phyloP scores from a whole-genome alignment of 129 eudicot genomes.

The Flaveria ramosissima region DNA sequence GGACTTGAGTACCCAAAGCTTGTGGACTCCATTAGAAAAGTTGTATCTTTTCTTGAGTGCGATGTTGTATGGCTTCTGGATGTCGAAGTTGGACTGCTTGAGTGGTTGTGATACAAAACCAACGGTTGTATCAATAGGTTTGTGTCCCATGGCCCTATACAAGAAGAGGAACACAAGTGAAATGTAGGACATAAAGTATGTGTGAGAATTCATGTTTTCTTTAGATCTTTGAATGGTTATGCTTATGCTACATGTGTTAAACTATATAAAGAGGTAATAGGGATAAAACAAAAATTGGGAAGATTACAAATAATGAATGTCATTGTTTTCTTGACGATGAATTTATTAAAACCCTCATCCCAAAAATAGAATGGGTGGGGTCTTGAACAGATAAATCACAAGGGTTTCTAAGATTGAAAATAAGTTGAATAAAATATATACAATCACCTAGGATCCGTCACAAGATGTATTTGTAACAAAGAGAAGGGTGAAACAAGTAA shows the following conservation, averaged over 20 bases:
- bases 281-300: not conserved
- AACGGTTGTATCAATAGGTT: constrained; percentile 31
- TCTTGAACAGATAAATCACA: not conserved
- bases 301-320: constrained; percentile 4
- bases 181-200: not conserved
- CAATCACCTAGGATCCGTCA: not conserved
- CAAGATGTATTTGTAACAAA: no score
- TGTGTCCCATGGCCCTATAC: constrained; percentile 8
- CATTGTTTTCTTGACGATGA: not conserved
- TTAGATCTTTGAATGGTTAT: not conserved
- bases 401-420: not conserved
- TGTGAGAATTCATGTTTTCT: constrained; percentile 11
- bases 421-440: not conserved
- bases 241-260: no score
- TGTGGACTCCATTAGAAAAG: constrained; percentile 41
- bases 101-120: constrained; percentile 43
- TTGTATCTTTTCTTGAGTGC: constrained; percentile 43
- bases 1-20: constrained; percentile 47
- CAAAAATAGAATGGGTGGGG: not conserved
- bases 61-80: constrained; percentile 44
- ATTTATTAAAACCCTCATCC: not conserved
- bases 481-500: no score
- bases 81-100: constrained; percentile 32
- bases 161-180: constrained; percentile 10
- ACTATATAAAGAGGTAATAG: not conserved